These are phyloP conservation scores for Amylocystis lapponica DNA, from an alignment of 768 basidiomycete species.

Conservation along the genomic window DNA sequence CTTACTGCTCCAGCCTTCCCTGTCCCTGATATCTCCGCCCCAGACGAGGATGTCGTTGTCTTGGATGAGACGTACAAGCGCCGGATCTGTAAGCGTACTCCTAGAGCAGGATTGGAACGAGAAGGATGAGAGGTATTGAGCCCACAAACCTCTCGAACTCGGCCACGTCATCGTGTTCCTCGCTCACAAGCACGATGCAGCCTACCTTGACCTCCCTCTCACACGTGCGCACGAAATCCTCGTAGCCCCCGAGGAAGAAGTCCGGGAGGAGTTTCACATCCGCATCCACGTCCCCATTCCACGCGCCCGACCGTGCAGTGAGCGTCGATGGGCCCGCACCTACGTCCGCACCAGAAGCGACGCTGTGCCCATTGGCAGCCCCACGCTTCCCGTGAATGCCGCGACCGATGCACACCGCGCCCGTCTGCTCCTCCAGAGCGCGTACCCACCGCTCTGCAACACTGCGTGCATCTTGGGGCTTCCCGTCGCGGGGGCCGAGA, in stretches of 20 bases:
- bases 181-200: constrained; percentile 78
- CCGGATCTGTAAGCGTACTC: constrained; percentile 68
- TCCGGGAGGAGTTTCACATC: constrained; percentile 62
- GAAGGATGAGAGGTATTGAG: neutral
- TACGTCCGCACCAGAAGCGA: constrained; percentile 27
- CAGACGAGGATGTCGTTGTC: constrained; percentile 80
- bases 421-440: constrained; percentile 80
- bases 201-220: constrained; percentile 68
- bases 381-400: neutral
- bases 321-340: constrained; percentile 38
- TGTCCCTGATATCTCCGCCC: constrained; percentile 86
- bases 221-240: constrained; percentile 65
- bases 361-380: constrained; percentile 4
- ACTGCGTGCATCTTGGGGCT: constrained; percentile 20
- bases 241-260: constrained; percentile 77
- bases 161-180: constrained; percentile 85
- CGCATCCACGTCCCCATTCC: constrained; percentile 21
- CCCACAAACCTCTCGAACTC: constrained; percentile 73
- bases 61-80: constrained; percentile 60
- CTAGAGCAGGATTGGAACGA: constrained; percentile 29
- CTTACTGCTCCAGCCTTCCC: constrained; percentile 74
- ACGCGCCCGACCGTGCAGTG: constrained; percentile 27
- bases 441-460: constrained; percentile 74
- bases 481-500: constrained; percentile 22
- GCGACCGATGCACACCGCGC: constrained; percentile 56